Percentiles rank a stretch among this genome's conserved stretches.
Conservation (phyloP, 257 asterid species). For the Henckelia pumila region DNA sequence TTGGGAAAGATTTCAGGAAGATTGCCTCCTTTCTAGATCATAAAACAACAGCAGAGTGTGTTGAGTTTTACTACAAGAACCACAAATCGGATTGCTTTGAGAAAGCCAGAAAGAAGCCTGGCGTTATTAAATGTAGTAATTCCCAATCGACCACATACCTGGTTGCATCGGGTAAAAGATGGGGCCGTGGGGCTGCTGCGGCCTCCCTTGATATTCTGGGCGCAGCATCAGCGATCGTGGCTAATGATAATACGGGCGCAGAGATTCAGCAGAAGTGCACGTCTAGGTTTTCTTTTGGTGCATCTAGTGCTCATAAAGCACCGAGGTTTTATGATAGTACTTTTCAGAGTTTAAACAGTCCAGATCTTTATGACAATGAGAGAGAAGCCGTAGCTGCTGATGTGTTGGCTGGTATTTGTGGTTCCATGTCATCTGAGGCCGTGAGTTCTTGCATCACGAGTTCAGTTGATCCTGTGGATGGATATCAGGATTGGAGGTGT, state of each 20-base stretch:
- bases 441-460: constrained; percentile 88
- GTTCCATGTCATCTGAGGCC: constrained; percentile 93
- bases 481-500: constrained; percentile 55
- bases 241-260: constrained; percentile 36
- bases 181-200: constrained; percentile 71
- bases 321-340: constrained; percentile 39
- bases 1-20: constrained; percentile 74
- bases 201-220: constrained; percentile 81
- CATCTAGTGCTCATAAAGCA: constrained; percentile 37
- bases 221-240: constrained; percentile 69
- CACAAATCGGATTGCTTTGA: constrained; percentile 77
- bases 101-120: constrained; percentile 64
- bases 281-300: constrained; percentile 42
- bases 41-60: constrained; percentile 84
- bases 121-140: constrained; percentile 47
- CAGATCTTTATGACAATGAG: constrained; percentile 52
- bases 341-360: constrained; percentile 48
- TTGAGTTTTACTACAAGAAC: constrained; percentile 95
- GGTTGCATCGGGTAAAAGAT: constrained; percentile 75
- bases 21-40: constrained; percentile 79
- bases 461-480: constrained; percentile 72
- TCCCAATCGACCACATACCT: constrained; percentile 59
- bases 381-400: constrained; percentile 88
- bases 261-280: constrained; percentile 42
- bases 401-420: constrained; percentile 95